Conservation (phyloP, 768 basidiomycete species). For the Lactifluus echinatus region DNA sequence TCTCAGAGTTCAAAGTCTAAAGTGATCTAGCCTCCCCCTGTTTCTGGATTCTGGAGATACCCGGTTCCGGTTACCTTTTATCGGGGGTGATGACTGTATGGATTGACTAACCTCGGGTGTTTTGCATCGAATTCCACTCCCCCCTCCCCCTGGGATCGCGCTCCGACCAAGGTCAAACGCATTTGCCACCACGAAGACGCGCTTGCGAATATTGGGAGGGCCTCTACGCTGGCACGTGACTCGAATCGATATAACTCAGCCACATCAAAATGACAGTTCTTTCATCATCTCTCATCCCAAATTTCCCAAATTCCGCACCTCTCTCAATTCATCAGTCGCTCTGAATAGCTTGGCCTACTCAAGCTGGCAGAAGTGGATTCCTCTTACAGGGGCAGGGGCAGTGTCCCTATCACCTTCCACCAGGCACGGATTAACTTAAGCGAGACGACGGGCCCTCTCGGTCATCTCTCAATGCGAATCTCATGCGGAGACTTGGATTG, state of each 20-base stretch:
- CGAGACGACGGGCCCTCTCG: background rate
- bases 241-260: too few species aligned
- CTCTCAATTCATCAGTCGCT: background rate
- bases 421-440: background rate
- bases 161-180: too few species aligned
- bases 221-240: too few species aligned
- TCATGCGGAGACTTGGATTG: too few species aligned
- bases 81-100: background rate
- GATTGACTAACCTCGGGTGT: background rate
- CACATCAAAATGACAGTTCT: background rate
- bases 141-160: too few species aligned
- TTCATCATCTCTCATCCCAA: too few species aligned
- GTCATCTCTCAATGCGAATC: background rate
- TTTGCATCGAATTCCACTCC: background rate
- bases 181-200: too few species aligned
- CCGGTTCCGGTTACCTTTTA: background rate
- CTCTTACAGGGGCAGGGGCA: background rate
- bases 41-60: background rate
- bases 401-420: background rate
- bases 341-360: background rate
- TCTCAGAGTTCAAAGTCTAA: too few species aligned
- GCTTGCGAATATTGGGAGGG: background rate
- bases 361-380: background rate
- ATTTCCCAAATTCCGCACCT: background rate
- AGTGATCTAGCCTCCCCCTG: background rate